Evolutionary conservation across 192 early-diverging fungal species (phyloP), one percentile per base, ranked within the genome.

Genomic region (Coemansia sp.): DNA sequence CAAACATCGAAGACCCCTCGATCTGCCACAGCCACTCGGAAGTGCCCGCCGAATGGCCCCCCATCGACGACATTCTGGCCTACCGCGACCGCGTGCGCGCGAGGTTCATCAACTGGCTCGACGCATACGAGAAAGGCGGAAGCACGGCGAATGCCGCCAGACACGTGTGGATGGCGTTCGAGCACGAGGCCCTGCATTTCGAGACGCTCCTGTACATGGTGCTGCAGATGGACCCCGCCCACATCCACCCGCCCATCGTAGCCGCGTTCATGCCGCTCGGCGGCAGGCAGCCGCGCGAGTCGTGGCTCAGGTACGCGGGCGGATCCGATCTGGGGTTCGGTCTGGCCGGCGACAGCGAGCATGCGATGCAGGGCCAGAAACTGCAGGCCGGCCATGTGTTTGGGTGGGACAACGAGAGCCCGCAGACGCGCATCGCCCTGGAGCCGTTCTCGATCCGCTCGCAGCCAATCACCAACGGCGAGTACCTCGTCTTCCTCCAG

Each of bases 371-470:
- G 21, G 66, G 61, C 21, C 8, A 63, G 10, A 63, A 60, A 29
- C 45, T 75, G 67, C 44, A 42, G 31, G 3, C 72, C 27, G 56
- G 50, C 45, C 64, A 84, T 36, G 65, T 77, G 3, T 93, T 91
- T 87, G 95, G 95, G 9, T 98, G 94, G 95, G 94, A 96, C 80
- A 95, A 92, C 77, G 95, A 98, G 62, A 81, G 86, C 37, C 94
- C 94, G 16, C 50, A 72, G 13, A 77, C 41, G 21, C 62, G 69
- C 6, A 64, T 73, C 1, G 27, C 69, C 0, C 67, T 89, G 5
- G 31, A 62, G 34, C 40, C 83, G 5, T 93, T 90, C 68, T 72
- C 69, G 29, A 89, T 96, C 29, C 91, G 92, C 61, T 81, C 87
- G 6, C 89, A 93, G 11, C 93, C 90, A 17, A 88, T 98, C 3